A percentile compares a stretch with the other conserved stretches of the same genome.
Evolutionary conservation across 2,329 filamentous ascomycete genomes (phyloP).

Genomic region (Exophiala mesophila): DNA sequence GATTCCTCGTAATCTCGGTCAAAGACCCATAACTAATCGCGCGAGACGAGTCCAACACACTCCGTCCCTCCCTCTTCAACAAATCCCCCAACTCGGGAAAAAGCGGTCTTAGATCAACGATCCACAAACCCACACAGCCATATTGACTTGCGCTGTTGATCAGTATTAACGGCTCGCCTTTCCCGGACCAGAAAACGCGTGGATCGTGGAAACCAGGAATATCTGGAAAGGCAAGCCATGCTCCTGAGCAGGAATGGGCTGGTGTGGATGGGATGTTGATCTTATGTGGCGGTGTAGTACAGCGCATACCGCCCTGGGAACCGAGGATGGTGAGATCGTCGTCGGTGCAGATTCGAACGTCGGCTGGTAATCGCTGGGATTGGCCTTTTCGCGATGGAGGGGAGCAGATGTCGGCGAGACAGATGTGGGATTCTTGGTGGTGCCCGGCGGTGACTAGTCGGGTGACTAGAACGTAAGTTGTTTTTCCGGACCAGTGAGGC

Average conservation of each 20-base stretch:
- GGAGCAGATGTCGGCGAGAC: constrained; percentile 37
- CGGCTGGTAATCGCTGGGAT: constrained; percentile 7
- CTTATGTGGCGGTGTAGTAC: constrained; percentile 29
- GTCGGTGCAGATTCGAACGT: constrained; percentile 30
- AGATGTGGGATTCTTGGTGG: constrained; percentile 36
- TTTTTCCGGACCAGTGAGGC: constrained; percentile 32
- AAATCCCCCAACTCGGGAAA: constrained; percentile 11
- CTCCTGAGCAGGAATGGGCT: constrained; percentile 32
- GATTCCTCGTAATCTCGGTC: constrained; percentile 38
- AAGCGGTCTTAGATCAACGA: constrained; percentile 30
- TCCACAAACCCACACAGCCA: constrained; percentile 33
- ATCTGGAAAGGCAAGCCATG: constrained; percentile 32
- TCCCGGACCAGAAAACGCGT: constrained; percentile 37
- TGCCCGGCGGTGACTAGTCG: constrained; percentile 34
- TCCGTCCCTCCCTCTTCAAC: constrained; percentile 1
- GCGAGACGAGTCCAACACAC: constrained; percentile 7
- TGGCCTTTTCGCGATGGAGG: constrained; percentile 17
- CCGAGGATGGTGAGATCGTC: constrained; percentile 33
- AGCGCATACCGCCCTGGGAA: constrained; percentile 32
- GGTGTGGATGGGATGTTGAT: constrained; percentile 37
- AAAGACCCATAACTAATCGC: constrained; percentile 28
- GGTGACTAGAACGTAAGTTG: constrained; percentile 36
- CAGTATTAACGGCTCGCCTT: constrained; percentile 37
- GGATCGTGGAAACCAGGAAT: constrained; percentile 41
- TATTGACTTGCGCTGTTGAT: constrained; percentile 33